Conservation (phyloP, 1,284 basidiomycete genomes). For the Somion occarium region DNA sequence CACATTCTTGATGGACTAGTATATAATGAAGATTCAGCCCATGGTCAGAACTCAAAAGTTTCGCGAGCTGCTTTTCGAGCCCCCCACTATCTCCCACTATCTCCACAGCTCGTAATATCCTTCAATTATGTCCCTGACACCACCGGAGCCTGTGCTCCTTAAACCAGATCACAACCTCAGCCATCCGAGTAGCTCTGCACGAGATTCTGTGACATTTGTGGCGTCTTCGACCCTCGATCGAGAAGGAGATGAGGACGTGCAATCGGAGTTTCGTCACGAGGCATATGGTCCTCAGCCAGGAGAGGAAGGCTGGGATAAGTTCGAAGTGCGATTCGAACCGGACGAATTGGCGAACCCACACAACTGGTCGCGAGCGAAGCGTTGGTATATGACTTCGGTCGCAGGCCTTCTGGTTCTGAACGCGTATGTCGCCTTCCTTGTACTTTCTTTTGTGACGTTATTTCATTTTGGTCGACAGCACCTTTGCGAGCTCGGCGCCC, state of each 20-base stretch:
- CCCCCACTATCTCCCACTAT: no score
- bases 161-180: no score
- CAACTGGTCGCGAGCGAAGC: conserved; percentile 53
- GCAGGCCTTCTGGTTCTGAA: conserved; percentile 67
- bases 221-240: not conserved
- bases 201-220: conserved; percentile 1
- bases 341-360: conserved; percentile 43
- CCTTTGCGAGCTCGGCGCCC: conserved; percentile 61
- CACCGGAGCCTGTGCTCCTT: no score
- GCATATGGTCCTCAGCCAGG: conserved; percentile 23
- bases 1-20: not conserved
- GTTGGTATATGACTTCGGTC: conserved; percentile 63
- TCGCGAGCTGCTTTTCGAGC: no score
- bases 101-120: no score
- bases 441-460: not conserved
- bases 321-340: conserved; percentile 33
- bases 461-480: conserved; percentile 28
- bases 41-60: no score
- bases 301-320: conserved; percentile 29
- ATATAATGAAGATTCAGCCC: no score
- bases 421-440: conserved; percentile 37
- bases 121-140: no score
- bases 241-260: conserved; percentile 18
- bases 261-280: conserved; percentile 23
- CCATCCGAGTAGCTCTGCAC: no score